These are phyloP conservation scores for Boletus vinaceobasis DNA, from an alignment of 768 basidiomycete species.

Conservation along the genomic window DNA sequence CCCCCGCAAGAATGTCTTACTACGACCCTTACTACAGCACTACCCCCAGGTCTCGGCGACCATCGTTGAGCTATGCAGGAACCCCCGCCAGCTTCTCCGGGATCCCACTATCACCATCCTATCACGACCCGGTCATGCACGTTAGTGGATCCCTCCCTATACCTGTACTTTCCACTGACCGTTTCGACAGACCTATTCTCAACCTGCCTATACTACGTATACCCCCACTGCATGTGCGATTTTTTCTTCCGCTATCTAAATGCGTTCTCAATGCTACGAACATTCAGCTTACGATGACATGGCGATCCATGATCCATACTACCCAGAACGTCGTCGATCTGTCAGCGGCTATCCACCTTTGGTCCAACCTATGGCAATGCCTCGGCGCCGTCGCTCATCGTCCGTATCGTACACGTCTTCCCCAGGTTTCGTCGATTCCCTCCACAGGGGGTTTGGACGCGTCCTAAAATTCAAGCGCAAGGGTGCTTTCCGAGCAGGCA, in stretches of 20 bases:
- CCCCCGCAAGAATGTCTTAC: conserved; percentile 37
- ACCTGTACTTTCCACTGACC: conserved; percentile 4
- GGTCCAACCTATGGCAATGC: conserved; percentile 19
- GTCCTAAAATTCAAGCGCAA: conserved; percentile 74
- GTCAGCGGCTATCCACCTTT: conserved; percentile 20
- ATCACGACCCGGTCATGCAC: conserved; percentile 39
- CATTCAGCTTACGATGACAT: conserved; percentile 54
- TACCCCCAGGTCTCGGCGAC: conserved; percentile 31
- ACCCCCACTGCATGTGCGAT: conserved; percentile 41
- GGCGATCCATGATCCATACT: conserved; percentile 48
- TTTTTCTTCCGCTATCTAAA: not conserved
- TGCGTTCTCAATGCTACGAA: not conserved
- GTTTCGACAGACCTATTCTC: conserved; percentile 34
- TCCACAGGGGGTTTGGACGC: conserved; percentile 46
- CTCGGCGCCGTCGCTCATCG: conserved; percentile 37
- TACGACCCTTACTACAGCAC: conserved; percentile 38
- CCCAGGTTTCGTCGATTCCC: conserved; percentile 39
- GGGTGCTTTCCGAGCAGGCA: conserved; percentile 60
- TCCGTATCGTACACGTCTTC: conserved; percentile 38
- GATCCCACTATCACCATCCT: conserved; percentile 36
- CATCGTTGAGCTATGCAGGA: conserved; percentile 33
- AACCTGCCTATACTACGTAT: conserved; percentile 47
- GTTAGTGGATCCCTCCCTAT: conserved; percentile 29
- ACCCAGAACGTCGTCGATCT: conserved; percentile 29
- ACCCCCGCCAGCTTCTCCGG: conserved; percentile 17